Evolutionary conservation across 2,329 filamentous ascomycete genomes (phyloP), one percentile per base, ranked within the genome.

Genomic region (Thermomyces lanuginosus): DNA sequence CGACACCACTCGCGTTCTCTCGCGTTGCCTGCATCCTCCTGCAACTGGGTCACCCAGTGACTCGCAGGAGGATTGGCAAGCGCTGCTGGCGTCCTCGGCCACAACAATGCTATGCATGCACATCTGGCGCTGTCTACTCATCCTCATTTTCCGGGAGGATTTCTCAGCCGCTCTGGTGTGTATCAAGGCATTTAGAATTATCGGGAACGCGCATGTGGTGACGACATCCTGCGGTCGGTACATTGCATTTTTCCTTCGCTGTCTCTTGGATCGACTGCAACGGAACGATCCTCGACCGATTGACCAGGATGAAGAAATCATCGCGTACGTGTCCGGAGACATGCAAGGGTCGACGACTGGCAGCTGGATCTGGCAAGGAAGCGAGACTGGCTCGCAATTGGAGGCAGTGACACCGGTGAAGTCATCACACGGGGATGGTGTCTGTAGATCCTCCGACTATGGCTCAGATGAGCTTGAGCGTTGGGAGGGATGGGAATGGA

Each of bases 301-400:
- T 2, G 66, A 72, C 23, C 61, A 63, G 3, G 84, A 98, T 42
- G 84, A 95, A 46, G 86, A 93, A 47, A 66, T 95, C 39, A 58
- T 95, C 15, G 80, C 75, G 0, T 92, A 92, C 42, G 72, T 79
- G 1, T 86, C 79, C 16, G 79, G 76, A 0, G 89, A 95, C 52
- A 62, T 91, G 42, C 86, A 95, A 52, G 78, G 76, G 1, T 72
- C 67, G n/a, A 63, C 66, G 0, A 76, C 83, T 27, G 70, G 70
- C 18, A 74, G 75, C 8, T 95, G 86, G 86, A 68, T 84, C 3
- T 93, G 84, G 86, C 56, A 67, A 42, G 63, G 67, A 16, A 63
- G 64, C 18, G 73, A 76, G 40, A 60, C 48, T 3, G 55, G 49
- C 6, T 50, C 48, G 30, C 55, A 50, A 17, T 34, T 51, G 2